Evolutionary conservation across 495 filamentous ascomycete genomes (phyloP), one percentile per base, ranked within the genome.

Genomic region (Daldinia childiae): DNA sequence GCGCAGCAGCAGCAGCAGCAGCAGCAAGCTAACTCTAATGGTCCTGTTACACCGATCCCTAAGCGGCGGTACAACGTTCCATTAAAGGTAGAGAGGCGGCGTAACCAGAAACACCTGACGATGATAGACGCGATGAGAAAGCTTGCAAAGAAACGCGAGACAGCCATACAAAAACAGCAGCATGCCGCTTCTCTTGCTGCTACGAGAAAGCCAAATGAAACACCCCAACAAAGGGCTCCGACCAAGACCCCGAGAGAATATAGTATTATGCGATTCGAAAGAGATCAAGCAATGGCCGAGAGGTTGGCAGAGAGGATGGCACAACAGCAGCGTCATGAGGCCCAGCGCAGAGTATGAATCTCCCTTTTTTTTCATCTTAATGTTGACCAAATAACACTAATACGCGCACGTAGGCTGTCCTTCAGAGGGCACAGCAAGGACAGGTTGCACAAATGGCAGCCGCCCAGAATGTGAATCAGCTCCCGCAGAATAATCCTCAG

Each of bases 91-190:
- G 94, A 98, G 65, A 88, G 94, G 61, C 86, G 93, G 64, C 87
- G 92, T 74, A 93, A 93, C 58, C 92, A 91, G 24, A 92, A 91
- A 69, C 92, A 97, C 73, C 84, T 98, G 63, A 91, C 91, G 19
- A 83, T 98, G 59, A 89, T 98, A 78, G 95, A 98, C 80, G 91
- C 90, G 4, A 97, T 98, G 92, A 89, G 94, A 45, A 99, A 98
- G 78, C 77, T 96, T 66, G 95, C 95, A 6, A 96, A 97, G 82
- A 98, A 97, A 82, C 86, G 93, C 43, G 95, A 99, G 82, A 90
- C 90, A 5, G 86, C 87, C 43, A 79, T 88, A 26, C 93, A 95
- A 76, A 98, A 98, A 81, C 91, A 95, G 70, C 90, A 93, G 76
- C 92, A 96, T 76, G 87, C 87, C 61, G 89, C 90, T 58, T 86